Evolutionary conservation across 345 rosid species (phyloP), one percentile per base, ranked within the genome.

Genomic region (Anastatica hierochuntica): DNA sequence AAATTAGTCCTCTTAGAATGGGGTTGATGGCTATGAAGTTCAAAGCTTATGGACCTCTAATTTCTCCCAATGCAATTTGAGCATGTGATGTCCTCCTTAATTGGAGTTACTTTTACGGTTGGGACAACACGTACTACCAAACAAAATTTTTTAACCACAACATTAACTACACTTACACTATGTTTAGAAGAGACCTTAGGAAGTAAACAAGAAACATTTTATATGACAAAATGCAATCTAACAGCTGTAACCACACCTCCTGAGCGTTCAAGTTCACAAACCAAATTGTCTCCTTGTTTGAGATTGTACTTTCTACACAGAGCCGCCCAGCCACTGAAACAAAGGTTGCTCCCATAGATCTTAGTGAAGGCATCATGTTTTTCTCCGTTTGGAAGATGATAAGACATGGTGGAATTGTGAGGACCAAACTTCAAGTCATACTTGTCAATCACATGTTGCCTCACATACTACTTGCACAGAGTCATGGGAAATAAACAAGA

Each of bases 191-290:
- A n/a, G n/a, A n/a, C n/a, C n/a, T n/a, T n/a, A n/a, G n/a, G n/a
- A n/a, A n/a, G n/a, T n/a, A n/a, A n/a, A n/a, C n/a, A n/a, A n/a
- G n/a, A n/a, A n/a, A n/a, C n/a, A n/a, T n/a, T n/a, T n/a, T n/a
- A n/a, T n/a, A n/a, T n/a, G 24, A 11, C 8, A 13, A 56, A 21
- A 23, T 64, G 69, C 4, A 64, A 1, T 48, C 69, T n/a, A 7
- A 56, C 40, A 26, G 52, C 47, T 1, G 46, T 26, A 1, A 65
- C 70, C 6, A 65, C 15, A 35, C 15, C 53, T 16, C 18, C 18
- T 12, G 70, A 34, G 27, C 21, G 33, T 49, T 49, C 70, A 11
- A 65, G 44, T 15, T 65, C 70, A 14, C 58, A 65, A 8, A 65
- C 58, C 10, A 65, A 43, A 6, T 1, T 9, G 53, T 56, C 70